phyloP scores from a whole-genome alignment of 495 filamentous ascomycete genomes.

The Penicillium cinerascens region DNA sequence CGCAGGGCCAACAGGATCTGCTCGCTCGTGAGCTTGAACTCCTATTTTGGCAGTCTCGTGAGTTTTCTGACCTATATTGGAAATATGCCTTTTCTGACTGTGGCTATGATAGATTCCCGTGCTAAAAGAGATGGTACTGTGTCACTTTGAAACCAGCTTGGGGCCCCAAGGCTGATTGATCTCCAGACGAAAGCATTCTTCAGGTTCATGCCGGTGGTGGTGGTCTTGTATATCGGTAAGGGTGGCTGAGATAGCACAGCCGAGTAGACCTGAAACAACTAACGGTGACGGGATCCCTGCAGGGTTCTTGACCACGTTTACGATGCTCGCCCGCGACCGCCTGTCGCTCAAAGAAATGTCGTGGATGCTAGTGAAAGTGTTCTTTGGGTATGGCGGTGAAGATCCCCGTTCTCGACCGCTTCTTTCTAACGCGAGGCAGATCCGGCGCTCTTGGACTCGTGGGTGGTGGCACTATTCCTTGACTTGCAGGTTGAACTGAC shows the following conservation, averaged over 20 bases:
- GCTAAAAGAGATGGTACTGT: slow-evolving; percentile 75
- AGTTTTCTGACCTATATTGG: slow-evolving; percentile 13
- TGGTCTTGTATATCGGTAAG: slow-evolving; percentile 71
- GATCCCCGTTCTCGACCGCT: slow-evolving; percentile 24
- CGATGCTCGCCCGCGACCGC: slow-evolving; percentile 75
- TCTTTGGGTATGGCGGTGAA: slow-evolving; percentile 58
- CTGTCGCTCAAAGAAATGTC: slow-evolving; percentile 75
- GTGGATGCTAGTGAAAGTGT: slow-evolving; percentile 82
- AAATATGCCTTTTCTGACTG: background rate
- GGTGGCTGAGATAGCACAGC: slow-evolving; percentile 14
- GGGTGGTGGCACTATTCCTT: slow-evolving; percentile 33
- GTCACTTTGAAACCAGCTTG: background rate
- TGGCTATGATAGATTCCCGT: slow-evolving; percentile 60
- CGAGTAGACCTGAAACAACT: slow-evolving; percentile 3
- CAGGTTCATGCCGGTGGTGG: slow-evolving; percentile 84
- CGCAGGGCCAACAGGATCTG: slow-evolving; percentile 57
- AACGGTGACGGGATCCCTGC: slow-evolving; percentile 22
- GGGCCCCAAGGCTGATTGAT: slow-evolving; percentile 29
- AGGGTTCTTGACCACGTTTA: slow-evolving; percentile 93
- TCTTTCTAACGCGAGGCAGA: slow-evolving; percentile 43
- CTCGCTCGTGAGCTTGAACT: slow-evolving; percentile 82
- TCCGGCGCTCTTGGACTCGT: slow-evolving; percentile 81
- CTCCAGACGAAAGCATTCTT: slow-evolving; percentile 79
- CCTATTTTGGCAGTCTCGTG: slow-evolving; percentile 82
- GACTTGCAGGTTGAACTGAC: slow-evolving; percentile 24